phyloP scores from a whole-genome alignment of 176 grass and related monocot species.

The Tillandsia fasciculata region DNA sequence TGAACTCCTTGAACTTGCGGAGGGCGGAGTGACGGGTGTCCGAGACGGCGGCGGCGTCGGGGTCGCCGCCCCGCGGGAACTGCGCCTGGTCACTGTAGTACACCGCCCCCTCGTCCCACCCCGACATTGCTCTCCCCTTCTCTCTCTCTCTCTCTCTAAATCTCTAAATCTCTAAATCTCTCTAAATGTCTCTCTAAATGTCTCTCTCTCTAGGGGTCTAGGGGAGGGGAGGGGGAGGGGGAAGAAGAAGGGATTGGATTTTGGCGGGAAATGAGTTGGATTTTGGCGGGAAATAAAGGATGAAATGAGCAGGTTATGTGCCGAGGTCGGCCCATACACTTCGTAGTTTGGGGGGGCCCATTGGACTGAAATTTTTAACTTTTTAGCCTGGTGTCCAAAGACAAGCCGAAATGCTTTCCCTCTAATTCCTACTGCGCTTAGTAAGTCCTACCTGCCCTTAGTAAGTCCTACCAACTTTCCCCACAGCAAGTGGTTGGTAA shows the following conservation, averaged over 20 bases:
- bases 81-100: slow-evolving; percentile 99
- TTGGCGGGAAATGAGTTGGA: slow-evolving; percentile 59
- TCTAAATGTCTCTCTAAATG: neutral
- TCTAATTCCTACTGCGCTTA: too few species aligned
- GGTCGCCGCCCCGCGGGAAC: slow-evolving; percentile 70
- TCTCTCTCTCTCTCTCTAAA: slow-evolving; percentile 1
- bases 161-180: too few species aligned
- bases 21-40: slow-evolving; percentile 68
- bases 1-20: slow-evolving; percentile 99
- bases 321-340: neutral
- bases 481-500: too few species aligned
- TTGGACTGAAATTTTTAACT: too few species aligned
- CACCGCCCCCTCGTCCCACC: slow-evolving; percentile 96
- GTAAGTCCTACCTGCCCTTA: too few species aligned
- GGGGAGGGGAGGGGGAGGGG: slow-evolving; percentile 18
- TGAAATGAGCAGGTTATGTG: neutral
- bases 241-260: slow-evolving; percentile 21
- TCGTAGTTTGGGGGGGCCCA: too few species aligned
- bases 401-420: too few species aligned
- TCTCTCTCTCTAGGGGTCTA: neutral
- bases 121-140: slow-evolving; percentile 44
- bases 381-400: too few species aligned
- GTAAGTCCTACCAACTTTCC: too few species aligned
- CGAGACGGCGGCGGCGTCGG: slow-evolving; percentile 41
- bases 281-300: slow-evolving; percentile 44